Conservation (phyloP, 2,329 filamentous ascomycete genomes). For the Microdochium bolleyi region DNA sequence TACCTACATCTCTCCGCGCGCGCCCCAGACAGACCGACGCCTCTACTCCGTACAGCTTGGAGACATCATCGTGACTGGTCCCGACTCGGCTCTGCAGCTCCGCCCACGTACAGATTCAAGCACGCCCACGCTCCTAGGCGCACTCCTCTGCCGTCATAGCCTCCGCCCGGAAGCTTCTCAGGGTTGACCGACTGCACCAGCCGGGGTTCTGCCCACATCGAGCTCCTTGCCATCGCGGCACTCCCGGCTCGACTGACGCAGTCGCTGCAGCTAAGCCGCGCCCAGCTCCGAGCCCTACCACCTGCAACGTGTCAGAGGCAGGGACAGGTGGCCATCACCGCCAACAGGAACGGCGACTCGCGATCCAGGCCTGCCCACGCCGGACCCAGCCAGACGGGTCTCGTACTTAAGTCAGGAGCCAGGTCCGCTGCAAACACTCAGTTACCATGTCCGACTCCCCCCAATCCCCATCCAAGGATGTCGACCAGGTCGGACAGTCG, state of each 20-base stretch:
- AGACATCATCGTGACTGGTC: background rate
- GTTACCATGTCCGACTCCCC: conserved; percentile 85
- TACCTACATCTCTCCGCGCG: background rate
- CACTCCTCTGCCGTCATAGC: conserved; percentile 29
- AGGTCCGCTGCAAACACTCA: conserved; percentile 47
- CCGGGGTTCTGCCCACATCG: conserved; percentile 4
- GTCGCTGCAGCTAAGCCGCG: conserved; percentile 45
- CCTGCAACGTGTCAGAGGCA: conserved; percentile 51
- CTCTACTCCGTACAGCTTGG: background rate
- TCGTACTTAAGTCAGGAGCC: conserved; percentile 34
- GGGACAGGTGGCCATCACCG: conserved; percentile 55
- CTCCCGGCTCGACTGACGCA: conserved; percentile 41
- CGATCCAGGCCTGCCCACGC: conserved; percentile 9
- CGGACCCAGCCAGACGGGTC: conserved; percentile 26
- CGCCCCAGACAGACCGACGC: background rate
- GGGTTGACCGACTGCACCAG: background rate
- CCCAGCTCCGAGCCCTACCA: conserved; percentile 42
- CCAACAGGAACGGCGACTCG: conserved; percentile 4
- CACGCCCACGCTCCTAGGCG: background rate
- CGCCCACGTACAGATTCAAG: background rate
- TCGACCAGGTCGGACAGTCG: conserved; percentile 88
- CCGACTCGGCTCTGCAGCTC: background rate
- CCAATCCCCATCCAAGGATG: conserved; percentile 88
- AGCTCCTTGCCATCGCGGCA: conserved; percentile 19
- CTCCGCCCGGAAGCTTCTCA: conserved; percentile 11